Percentiles rank a stretch among this genome's conserved stretches.
Conservation (phyloP, 306 rosid species). For the Prunus campanulata region DNA sequence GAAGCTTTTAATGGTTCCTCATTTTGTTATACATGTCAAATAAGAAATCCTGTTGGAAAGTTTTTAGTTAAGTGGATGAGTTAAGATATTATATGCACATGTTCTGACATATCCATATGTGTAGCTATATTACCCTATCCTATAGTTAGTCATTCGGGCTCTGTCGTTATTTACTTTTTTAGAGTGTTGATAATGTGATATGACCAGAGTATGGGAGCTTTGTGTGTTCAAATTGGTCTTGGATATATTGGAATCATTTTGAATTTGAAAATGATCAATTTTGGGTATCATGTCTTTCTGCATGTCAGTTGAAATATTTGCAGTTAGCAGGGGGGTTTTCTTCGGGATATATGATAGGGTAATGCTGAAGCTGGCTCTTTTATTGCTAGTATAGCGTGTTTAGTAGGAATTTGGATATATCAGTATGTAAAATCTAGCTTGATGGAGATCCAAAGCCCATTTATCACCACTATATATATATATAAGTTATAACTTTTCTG, state of each 20-base stretch:
- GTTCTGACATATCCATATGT: not conserved
- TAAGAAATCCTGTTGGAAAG: not conserved
- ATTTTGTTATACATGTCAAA: not conserved
- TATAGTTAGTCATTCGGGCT: not conserved
- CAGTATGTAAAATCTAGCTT: not conserved
- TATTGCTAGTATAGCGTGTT: not conserved
- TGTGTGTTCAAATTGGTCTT: not conserved
- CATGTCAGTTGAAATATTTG: not conserved
- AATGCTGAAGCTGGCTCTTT: not conserved
- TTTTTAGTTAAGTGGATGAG: not conserved
- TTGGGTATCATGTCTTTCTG: not conserved
- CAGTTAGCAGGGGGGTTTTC: not conserved
- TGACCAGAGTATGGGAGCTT: not conserved
- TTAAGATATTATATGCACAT: not conserved
- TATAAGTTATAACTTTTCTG: not conserved
- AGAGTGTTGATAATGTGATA: not conserved
- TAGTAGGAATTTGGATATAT: not conserved
- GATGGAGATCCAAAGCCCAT: not conserved
- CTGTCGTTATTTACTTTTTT: not conserved
- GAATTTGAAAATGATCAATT: not conserved
- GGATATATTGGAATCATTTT: not conserved
- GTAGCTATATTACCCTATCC: not conserved
- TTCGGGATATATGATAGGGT: not conserved
- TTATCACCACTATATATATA: not conserved
- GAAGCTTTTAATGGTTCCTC: not conserved